Evolutionary conservation across 2,329 filamentous ascomycete species (phyloP), one percentile per base, ranked within the genome.

Genomic region (Scolecobasidium constrictum): DNA sequence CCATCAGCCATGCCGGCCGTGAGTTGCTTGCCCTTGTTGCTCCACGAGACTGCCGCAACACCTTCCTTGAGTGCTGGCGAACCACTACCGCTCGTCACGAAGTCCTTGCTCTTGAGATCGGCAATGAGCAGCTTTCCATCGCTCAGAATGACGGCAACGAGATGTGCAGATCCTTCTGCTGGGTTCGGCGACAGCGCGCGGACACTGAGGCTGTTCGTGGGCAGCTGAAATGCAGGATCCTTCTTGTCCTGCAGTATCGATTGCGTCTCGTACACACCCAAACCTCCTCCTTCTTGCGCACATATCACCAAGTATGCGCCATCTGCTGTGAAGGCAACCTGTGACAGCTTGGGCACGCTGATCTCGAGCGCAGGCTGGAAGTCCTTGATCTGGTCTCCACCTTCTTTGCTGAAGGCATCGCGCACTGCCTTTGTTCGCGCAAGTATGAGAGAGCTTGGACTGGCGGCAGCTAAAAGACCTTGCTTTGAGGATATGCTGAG

Each of bases 41-140:
- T 98, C 92, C 93, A 98, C 44, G 84, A 81, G 4, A 86, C 74
- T 54, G 83, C 92, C 56, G 81, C 87, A 20, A 94, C 88, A 38
- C 83, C 80, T 20, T 74, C 69, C 54, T 81, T 85, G 49, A 94
- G 67, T 1, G 80, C 66, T 53, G 67, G 72, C 23, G 48, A 51
- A 1, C 84, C 85, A 49, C 77, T 77, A 16, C 69, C 53, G 1
- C 75, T 75, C 23, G 67, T 64, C 6, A 73, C 57, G 35, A 86
- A 70, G 33, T 65, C 69, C 38, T 73, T 71, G 28, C 80, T 73
- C 53, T 82, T 80, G 46, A 98, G 61, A 58, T 94, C 85, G 5
- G 85, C 84, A 61, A 98, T 78, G 57, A 88, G 67, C 15, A 98
- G 71, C 52, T 90, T 84, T 12, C 92, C 92, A 45, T 81, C 78